Evolutionary conservation across 2,329 filamentous ascomycete species (phyloP).

Genomic region (Talaromyces sp.): DNA sequence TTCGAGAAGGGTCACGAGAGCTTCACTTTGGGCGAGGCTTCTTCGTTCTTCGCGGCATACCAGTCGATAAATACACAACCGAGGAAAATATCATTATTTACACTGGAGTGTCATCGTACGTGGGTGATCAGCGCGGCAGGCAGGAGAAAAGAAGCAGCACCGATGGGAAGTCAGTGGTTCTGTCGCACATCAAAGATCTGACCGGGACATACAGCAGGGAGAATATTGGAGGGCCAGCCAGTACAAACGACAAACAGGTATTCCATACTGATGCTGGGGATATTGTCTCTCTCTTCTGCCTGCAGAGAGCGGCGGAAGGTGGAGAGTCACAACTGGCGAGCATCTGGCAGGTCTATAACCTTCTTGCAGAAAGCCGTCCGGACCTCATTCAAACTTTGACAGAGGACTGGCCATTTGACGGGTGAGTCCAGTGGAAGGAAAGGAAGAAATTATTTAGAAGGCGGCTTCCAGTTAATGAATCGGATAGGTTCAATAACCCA

Average conservation of each 20-base stretch:
- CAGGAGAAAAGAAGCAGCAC: constrained; percentile 35
- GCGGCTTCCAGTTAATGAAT: not conserved
- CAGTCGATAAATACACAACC: constrained; percentile 31
- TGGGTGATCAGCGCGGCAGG: constrained; percentile 36
- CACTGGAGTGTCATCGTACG: constrained; percentile 40
- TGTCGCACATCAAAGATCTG: constrained; percentile 61
- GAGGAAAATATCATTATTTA: constrained; percentile 41
- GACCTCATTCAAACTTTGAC: constrained; percentile 50
- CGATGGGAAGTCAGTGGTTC: constrained; percentile 37
- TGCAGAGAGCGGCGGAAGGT: constrained; percentile 45
- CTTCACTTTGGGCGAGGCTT: constrained; percentile 43
- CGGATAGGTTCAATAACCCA: constrained; percentile 48
- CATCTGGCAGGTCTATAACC: constrained; percentile 52
- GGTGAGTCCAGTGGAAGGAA: constrained; percentile 25
- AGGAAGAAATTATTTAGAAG: not conserved
- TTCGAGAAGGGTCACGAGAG: constrained; percentile 33
- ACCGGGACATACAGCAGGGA: constrained; percentile 20
- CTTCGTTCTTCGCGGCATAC: constrained; percentile 41
- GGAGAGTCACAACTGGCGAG: constrained; percentile 51
- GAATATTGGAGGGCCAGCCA: constrained; percentile 40
- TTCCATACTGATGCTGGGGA: constrained; percentile 56
- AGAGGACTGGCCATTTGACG: constrained; percentile 46
- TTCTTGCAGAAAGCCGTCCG: constrained; percentile 48
- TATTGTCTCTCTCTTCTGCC: constrained; percentile 47
- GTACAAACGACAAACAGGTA: constrained; percentile 42